Evolutionary conservation across 129 eudicot genomes (phyloP).

Genomic region (Arctium minus): DNA sequence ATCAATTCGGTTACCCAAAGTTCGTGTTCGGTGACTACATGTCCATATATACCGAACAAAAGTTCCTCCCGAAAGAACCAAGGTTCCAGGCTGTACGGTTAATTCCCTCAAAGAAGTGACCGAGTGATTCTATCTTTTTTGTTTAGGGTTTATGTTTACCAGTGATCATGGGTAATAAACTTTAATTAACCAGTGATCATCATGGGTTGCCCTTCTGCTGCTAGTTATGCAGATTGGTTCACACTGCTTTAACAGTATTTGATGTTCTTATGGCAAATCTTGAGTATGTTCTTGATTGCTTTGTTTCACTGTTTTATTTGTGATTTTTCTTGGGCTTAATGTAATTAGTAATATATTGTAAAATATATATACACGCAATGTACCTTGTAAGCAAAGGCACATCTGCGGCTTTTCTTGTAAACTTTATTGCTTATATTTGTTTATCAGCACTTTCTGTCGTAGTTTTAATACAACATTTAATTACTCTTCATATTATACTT

Average conservation of each 20-base stretch:
- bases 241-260: constrained; percentile 2
- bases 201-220: constrained; percentile 22
- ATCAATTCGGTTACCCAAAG: constrained; percentile 46
- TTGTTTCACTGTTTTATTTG: not conserved
- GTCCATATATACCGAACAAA: constrained; percentile 69
- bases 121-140: not conserved
- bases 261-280: not conserved
- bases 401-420: not conserved
- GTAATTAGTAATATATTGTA: constrained; percentile 7
- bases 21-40: constrained; percentile 81
- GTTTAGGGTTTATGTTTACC: not conserved
- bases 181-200: not conserved
- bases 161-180: constrained; percentile 6
- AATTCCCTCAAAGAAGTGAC: not conserved
- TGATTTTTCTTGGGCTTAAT: constrained; percentile 1
- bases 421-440: not conserved
- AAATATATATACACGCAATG: not conserved
- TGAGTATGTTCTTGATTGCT: not conserved
- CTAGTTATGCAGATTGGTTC: constrained; percentile 29
- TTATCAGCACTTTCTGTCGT: not conserved
- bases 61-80: constrained; percentile 90
- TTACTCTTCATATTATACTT: too few species aligned
- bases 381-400: constrained; percentile 18
- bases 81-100: constrained; percentile 64
- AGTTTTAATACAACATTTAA: too few species aligned